Evolutionary conservation across 495 filamentous ascomycete species (phyloP), one percentile per base, ranked within the genome.

Genomic region (Aspergillus biplanus): DNA sequence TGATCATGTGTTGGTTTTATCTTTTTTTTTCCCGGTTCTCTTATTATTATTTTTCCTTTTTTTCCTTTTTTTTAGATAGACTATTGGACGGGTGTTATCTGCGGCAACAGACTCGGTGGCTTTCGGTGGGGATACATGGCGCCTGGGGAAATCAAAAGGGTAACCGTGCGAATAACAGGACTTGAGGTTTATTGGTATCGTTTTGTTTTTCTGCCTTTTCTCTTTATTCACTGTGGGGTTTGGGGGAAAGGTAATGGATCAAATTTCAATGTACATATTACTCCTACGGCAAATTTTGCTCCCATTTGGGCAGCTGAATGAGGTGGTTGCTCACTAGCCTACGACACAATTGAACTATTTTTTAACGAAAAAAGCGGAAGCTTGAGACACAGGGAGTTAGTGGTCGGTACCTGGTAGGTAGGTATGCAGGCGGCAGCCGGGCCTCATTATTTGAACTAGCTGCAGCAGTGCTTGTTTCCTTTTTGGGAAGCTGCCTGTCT

Each of bases 101-200:
- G 53, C 55, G 67, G 67, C 34, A 68, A 61, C 56, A 65, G 59
- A 69, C 57, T 60, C 49, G 62, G 56, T 67, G 67, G 63, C 56
- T 67, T 62, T 61, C 60, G 70, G 69, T 58, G 58, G 66, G 63
- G 58, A 72, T 69, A 72, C 65, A 72, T 62, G 70, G 70, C 70
- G 70, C 70, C 67, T 65, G 58, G 64, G 70, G 67, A 59, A 48
- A 58, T 65, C 46, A 69, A 69, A 68, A 66, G 63, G 63, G 47
- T 58, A 58, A 59, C 65, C 64, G 53, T 67, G 52, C 58, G 47
- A 62, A 60, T 37, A 59, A 39, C 59, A 57, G 65, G 63, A 47
- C 35, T 67, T 59, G 27, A 46, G 54, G 71, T 59, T 64, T 69
- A 46, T 58, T 68, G 47, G 44, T 56, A 50, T 56, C 55, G 52